A percentile compares a stretch with the other conserved stretches of the same genome.
Evolutionary conservation across 2,329 filamentous ascomycete species (phyloP).

Genomic region (Cryphonectria naterciae): DNA sequence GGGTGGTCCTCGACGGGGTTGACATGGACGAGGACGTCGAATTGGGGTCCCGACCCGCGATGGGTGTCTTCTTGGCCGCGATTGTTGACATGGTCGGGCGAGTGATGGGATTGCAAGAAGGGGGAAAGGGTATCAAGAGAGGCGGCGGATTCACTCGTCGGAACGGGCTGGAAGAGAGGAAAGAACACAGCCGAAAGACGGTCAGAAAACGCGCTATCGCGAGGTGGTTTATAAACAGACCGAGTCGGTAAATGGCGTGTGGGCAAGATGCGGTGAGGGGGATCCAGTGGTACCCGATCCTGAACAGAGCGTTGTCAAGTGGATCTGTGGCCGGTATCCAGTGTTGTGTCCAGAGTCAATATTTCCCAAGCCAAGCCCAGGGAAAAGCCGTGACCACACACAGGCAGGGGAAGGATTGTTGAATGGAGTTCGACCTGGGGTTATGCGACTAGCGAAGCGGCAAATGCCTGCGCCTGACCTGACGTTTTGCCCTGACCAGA

Average conservation of each 20-base stretch:
- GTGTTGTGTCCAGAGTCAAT: constrained; percentile 3
- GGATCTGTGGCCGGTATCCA: constrained; percentile 20
- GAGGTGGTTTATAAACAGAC: constrained; percentile 27
- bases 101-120: background rate
- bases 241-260: constrained; percentile 16
- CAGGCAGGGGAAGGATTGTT: background rate
- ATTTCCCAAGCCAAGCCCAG: background rate
- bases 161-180: constrained; percentile 8
- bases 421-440: constrained; percentile 8
- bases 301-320: constrained; percentile 27
- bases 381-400: background rate
- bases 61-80: constrained; percentile 56
- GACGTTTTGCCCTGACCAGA: background rate
- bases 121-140: constrained; percentile 3
- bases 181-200: constrained; percentile 19
- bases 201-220: constrained; percentile 23
- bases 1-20: constrained; percentile 44
- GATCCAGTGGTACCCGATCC: constrained; percentile 26
- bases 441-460: constrained; percentile 27
- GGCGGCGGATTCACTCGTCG: constrained; percentile 18
- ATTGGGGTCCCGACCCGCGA: constrained; percentile 51
- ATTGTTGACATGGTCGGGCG: constrained; percentile 51
- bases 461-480: constrained; percentile 12
- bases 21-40: constrained; percentile 35
- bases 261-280: constrained; percentile 30